Conservation (phyloP, 805 yeast species). For the Novakomyces olei region DNA sequence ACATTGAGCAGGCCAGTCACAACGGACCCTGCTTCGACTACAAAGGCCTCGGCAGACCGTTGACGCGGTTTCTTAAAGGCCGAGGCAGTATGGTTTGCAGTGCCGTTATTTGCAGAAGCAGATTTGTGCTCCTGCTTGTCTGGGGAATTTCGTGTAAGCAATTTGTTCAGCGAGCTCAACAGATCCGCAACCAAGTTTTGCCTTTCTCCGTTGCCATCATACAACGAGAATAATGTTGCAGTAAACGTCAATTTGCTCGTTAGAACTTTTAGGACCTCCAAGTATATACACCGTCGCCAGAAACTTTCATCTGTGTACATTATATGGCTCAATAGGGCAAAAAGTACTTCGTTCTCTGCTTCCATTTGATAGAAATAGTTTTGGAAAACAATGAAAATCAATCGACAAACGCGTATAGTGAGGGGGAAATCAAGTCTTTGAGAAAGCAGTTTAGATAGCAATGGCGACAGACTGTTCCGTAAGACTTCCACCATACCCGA, state of each 20-base stretch:
- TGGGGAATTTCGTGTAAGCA: neutral
- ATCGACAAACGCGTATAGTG: conserved; percentile 52
- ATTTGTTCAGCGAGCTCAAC: neutral
- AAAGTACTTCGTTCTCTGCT: neutral
- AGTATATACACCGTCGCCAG: neutral
- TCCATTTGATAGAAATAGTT: neutral
- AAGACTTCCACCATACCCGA: conserved; percentile 44
- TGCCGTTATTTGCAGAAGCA: neutral
- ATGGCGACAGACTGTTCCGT: conserved; percentile 50
- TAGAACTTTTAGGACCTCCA: neutral
- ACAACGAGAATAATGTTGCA: neutral
- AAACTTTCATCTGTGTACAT: neutral
- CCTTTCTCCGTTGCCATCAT: neutral
- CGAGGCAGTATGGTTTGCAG: too few species aligned
- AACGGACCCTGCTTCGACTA: too few species aligned
- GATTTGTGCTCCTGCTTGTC: neutral
- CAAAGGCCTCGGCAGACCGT: too few species aligned
- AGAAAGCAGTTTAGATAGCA: conserved; percentile 44
- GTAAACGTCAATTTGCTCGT: neutral
- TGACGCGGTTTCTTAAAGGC: too few species aligned
- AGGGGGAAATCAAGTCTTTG: conserved; percentile 40
- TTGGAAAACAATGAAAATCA: conserved; percentile 30
- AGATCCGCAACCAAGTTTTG: neutral
- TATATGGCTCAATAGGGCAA: neutral
- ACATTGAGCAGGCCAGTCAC: too few species aligned